Evolutionary conservation across 129 eudicot species (phyloP).

Genomic region (Cynara cardunculus): DNA sequence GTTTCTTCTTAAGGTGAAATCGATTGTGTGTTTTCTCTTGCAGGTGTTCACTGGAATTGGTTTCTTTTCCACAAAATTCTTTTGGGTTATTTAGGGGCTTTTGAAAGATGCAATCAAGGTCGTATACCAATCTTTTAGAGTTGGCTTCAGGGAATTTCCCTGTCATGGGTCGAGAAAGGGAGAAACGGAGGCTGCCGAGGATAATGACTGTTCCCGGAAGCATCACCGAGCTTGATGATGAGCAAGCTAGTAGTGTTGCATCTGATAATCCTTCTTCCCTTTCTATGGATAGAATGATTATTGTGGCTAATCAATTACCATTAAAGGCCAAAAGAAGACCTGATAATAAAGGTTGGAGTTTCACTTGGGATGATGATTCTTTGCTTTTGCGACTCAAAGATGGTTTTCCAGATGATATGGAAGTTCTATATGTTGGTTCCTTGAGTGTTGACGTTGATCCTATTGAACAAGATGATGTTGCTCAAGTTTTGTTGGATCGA

Average conservation of each 20-base stretch:
- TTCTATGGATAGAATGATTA: slow-evolving; percentile 57
- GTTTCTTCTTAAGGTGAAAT: neutral
- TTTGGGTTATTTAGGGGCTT: slow-evolving; percentile 7
- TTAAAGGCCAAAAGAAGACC: slow-evolving; percentile 56
- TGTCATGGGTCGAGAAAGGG: slow-evolving; percentile 50
- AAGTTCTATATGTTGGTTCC: slow-evolving; percentile 71
- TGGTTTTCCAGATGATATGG: slow-evolving; percentile 78
- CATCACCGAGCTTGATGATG: slow-evolving; percentile 61
- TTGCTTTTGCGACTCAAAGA: slow-evolving; percentile 55
- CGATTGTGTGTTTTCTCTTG: slow-evolving; percentile 10
- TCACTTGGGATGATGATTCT: slow-evolving; percentile 70
- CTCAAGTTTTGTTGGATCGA: slow-evolving; percentile 55
- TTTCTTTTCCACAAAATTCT: neutral
- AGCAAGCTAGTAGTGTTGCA: slow-evolving; percentile 58
- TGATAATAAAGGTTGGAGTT: slow-evolving; percentile 68
- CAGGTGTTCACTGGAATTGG: slow-evolving; percentile 22
- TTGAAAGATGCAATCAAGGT: slow-evolving; percentile 64
- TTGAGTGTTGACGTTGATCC: slow-evolving; percentile 64
- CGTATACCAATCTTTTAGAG: slow-evolving; percentile 71
- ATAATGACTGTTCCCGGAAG: slow-evolving; percentile 78
- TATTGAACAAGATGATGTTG: slow-evolving; percentile 68
- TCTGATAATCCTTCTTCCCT: slow-evolving; percentile 65
- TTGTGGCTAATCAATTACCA: slow-evolving; percentile 70
- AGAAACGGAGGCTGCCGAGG: slow-evolving; percentile 45
- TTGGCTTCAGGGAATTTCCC: slow-evolving; percentile 75